Evolutionary conservation across 2,329 filamentous ascomycete genomes (phyloP), one percentile per base, ranked within the genome.

Genomic region (Eutypa lata): DNA sequence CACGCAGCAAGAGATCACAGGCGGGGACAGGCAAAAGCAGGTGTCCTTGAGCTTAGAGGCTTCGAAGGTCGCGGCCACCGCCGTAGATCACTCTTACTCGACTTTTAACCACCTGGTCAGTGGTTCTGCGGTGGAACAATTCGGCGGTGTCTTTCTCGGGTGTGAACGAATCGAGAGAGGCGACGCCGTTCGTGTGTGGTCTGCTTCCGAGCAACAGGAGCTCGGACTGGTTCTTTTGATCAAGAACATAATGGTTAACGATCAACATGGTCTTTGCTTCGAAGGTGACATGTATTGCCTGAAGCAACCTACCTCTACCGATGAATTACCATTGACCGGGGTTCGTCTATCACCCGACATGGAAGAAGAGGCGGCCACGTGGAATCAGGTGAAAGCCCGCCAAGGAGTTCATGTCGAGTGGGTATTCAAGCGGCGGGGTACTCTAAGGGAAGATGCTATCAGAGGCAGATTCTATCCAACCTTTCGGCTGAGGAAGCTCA

Each of bases 391-490:
- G 26, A 31, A 31, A 31, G 6, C 26, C 26, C 10, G 26, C 26
- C 26, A n/a, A n/a, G n/a, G n/a, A n/a, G 26, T 31, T 31, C 26
- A 5, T 31, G 5, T 6, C 26, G 6, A 31, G 26, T 31, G 26
- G 26, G 26, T 31, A 10, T 31, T 6, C 26, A 5, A 31, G 26
- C 5, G 10, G 26, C 5, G 5, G 26, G 10, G 5, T 5, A n/a
- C 54, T 24, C 50, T 48, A 13, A 44, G 45, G 1, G 52, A 58
- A 10, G 62, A 64, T 14, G 71, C 72, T 21, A 72, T 84, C 48
- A 72, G 74, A 53, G 81, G 81, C 48, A 73, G 81, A n/a, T 83
- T 83, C 68, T 84, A 84, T 67, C 77, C 81, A 16, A 78, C 78
- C n/a, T 68, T 75, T 53, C 72, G 74, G 53, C 70, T 84, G 35